Evolutionary conservation across 345 rosid genomes (phyloP), one percentile per base, ranked within the genome.

Genomic region (Turnera subulata): DNA sequence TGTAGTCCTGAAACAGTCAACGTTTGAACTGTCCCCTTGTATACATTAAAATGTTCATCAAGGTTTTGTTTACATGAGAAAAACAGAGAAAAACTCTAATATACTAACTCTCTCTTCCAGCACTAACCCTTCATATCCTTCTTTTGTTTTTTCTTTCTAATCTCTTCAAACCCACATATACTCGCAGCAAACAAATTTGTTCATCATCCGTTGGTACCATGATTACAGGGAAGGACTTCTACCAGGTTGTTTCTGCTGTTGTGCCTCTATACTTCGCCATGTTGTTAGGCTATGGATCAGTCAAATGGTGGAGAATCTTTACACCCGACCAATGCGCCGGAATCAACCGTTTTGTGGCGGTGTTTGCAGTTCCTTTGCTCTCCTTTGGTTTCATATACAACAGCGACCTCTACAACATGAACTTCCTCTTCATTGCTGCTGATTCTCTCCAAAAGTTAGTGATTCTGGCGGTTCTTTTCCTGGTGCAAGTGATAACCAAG

Each of bases 401-500:
- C 0, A 82, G 76, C 56, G n/a, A 81, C 29, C 81, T 78, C 45
- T 81, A 76, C 17, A 20, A 63, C 6, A 79, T 78, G 86, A 73
- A 76, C 55, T 76, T 62, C 37, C 77, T 71, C 37, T 81, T 78
- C 74, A 80, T 81, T 46, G 83, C 83, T 8, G 86, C 86, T 0
- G 86, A 81, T 10, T 62, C 75, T 17, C 83, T 81, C 16, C 86
- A 81, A 39, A 81, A 78, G 32, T 5, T 78, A 38, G 77, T 74
- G 17, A 77, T 81, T 32, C 76, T 81, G 16, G 33, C 44, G 11
- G 62, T 72, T 16, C 83, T 81, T 18, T 69, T 78, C 65, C 54
- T 73, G 23, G 78, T 81, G 86, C 64, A 76, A 69, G 63, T 53
- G n/a, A 38, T 76, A 11, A 53, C 71, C 56, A 70, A 50, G 19